Conservation (phyloP, 345 rosid species). For the Corchorus olitorius region DNA sequence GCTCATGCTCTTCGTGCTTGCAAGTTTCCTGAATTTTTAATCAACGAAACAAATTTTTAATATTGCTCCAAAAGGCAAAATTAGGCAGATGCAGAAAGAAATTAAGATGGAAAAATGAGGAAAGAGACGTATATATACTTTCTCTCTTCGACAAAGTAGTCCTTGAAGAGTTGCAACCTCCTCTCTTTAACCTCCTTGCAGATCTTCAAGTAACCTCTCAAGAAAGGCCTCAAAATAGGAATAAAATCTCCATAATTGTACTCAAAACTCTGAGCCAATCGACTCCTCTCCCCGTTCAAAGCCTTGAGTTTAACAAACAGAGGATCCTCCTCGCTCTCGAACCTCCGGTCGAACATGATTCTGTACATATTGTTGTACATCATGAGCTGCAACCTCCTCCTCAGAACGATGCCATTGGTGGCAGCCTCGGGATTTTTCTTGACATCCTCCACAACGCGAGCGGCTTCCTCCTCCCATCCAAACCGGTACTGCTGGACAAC, state of each 20-base stretch:
- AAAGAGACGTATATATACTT: constrained; percentile 48
- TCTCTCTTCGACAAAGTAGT: constrained; percentile 88
- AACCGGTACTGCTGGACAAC: constrained; percentile 75
- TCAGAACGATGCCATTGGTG: constrained; percentile 55
- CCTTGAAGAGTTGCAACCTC: constrained; percentile 83
- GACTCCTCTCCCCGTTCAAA: constrained; percentile 90
- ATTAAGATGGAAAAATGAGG: background rate
- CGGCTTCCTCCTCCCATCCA: constrained; percentile 83
- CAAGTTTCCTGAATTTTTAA: constrained; percentile 53
- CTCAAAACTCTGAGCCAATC: constrained; percentile 95
- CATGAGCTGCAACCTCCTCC: constrained; percentile 81
- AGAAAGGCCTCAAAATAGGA: constrained; percentile 87
- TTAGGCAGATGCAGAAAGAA: background rate
- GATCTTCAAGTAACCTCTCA: constrained; percentile 86
- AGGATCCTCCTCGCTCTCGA: constrained; percentile 90
- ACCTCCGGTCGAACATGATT: constrained; percentile 88
- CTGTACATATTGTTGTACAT: constrained; percentile 98
- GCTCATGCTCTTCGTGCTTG: constrained; percentile 58
- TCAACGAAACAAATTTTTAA: background rate
- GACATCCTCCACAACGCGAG: constrained; percentile 50
- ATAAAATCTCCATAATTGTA: constrained; percentile 96
- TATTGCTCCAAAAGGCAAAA: background rate
- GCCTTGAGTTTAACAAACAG: constrained; percentile 70
- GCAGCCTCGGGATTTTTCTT: constrained; percentile 71
- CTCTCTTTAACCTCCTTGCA: constrained; percentile 85